Conservation (phyloP, 371 early-diverging fungal genomes). For the Mortierella sp. region DNA sequence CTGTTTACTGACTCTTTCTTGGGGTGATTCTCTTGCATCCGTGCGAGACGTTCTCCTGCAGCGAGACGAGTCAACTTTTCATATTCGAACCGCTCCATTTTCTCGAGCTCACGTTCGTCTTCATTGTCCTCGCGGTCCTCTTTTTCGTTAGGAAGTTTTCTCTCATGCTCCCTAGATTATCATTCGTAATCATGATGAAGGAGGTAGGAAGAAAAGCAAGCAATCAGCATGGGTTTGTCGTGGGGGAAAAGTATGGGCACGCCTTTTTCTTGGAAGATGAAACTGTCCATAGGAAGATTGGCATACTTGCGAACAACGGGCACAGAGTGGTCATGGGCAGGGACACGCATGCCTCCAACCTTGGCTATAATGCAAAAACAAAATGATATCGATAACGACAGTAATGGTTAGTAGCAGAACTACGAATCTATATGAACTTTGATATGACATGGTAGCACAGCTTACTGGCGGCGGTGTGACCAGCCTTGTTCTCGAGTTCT, state of each 20-base stretch:
- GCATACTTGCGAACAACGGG: constrained; percentile 55
- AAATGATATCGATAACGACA: neutral
- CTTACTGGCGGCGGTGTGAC: constrained; percentile 38
- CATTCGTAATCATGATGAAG: neutral
- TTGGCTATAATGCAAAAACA: constrained; percentile 14
- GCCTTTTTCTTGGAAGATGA: no score
- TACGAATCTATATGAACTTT: neutral
- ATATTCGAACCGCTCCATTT: constrained; percentile 37
- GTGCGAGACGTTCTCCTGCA: constrained; percentile 45
- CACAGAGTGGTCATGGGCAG: constrained; percentile 41
- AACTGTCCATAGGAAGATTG: no score
- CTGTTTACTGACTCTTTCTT: constrained; percentile 31
- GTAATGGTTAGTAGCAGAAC: neutral
- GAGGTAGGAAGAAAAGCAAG: neutral
- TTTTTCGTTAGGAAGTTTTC: constrained; percentile 14
- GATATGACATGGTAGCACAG: neutral
- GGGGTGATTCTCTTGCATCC: constrained; percentile 43
- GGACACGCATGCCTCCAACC: constrained; percentile 50
- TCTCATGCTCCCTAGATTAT: constrained; percentile 24
- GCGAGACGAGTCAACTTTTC: constrained; percentile 44
- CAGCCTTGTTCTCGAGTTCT: constrained; percentile 41
- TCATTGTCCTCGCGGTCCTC: constrained; percentile 25
- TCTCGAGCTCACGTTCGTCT: constrained; percentile 47
- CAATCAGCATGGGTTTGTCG: no score
- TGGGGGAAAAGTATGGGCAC: no score